Conservation (phyloP, 495 filamentous ascomycete species). For the Schizothecium vesticola region DNA sequence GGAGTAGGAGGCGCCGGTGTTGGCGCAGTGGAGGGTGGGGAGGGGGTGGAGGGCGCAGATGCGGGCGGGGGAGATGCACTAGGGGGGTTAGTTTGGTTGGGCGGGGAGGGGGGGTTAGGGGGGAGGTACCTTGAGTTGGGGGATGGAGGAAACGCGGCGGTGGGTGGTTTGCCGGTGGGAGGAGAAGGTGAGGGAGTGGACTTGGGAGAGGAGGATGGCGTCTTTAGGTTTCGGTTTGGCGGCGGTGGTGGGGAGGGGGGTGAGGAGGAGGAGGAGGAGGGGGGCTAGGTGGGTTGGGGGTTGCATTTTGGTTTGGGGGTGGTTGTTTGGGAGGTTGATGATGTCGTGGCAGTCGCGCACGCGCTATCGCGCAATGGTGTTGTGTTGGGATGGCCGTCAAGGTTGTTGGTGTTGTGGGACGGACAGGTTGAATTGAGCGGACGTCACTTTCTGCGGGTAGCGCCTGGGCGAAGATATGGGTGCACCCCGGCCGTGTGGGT, state of each 20-base stretch:
- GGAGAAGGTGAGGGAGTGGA: constrained; percentile 74
- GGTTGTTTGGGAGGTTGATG: background rate
- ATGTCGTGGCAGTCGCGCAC: background rate
- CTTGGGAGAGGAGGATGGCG: constrained; percentile 33
- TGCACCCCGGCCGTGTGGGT: background rate
- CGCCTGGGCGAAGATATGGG: background rate
- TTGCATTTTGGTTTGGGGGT: constrained; percentile 12
- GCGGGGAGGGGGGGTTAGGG: constrained; percentile 48
- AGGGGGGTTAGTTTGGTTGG: constrained; percentile 41
- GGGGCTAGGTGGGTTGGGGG: background rate
- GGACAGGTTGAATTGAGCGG: background rate
- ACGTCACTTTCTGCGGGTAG: background rate
- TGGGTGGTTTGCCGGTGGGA: constrained; percentile 55
- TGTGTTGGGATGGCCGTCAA: background rate
- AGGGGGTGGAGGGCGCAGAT: constrained; percentile 60
- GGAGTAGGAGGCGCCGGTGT: constrained; percentile 66
- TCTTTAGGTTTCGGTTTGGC: constrained; percentile 18
- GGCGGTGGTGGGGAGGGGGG: background rate
- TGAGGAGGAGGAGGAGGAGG: constrained; percentile 4
- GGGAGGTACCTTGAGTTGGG: constrained; percentile 77
- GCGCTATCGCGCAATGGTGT: background rate
- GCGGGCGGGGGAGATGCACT: constrained; percentile 64
- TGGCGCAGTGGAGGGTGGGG: constrained; percentile 82
- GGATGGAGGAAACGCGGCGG: constrained; percentile 71
- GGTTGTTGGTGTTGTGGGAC: background rate